phyloP scores from a whole-genome alignment of 371 early-diverging fungal species.

The Conidiobolus incongruus region DNA sequence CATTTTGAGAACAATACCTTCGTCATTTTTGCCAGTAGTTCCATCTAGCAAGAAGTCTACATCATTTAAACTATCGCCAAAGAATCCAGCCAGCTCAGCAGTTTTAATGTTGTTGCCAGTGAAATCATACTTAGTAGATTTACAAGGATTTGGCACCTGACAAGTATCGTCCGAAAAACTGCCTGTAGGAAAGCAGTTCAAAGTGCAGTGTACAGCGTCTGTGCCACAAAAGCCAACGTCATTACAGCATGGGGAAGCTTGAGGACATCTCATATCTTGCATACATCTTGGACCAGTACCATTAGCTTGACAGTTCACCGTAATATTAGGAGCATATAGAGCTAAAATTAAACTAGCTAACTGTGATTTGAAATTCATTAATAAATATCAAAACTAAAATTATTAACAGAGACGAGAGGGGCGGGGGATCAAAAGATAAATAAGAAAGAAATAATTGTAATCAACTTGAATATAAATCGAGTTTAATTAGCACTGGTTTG shows the following conservation, averaged over 20 bases:
- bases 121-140: not conserved
- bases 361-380: too few relatives aligned
- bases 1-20: not conserved
- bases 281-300: not conserved
- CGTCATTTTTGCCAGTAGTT: not conserved
- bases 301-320: too few relatives aligned
- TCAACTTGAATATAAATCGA: too few relatives aligned
- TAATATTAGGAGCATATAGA: too few relatives aligned
- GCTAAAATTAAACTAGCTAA: too few relatives aligned
- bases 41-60: slow-evolving; percentile 1
- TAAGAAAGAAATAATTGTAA: too few relatives aligned
- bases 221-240: not conserved
- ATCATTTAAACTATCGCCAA: not conserved
- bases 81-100: not conserved
- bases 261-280: not conserved
- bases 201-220: not conserved
- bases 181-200: not conserved
- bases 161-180: not conserved
- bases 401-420: too few relatives aligned
- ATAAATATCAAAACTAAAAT: too few relatives aligned
- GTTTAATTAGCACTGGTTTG: too few relatives aligned
- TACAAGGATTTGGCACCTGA: not conserved
- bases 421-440: too few relatives aligned
- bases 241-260: not conserved
- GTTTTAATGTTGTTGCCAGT: not conserved